Conservation (phyloP, 208 protist species). For the Acanthamoeba sp. region DNA sequence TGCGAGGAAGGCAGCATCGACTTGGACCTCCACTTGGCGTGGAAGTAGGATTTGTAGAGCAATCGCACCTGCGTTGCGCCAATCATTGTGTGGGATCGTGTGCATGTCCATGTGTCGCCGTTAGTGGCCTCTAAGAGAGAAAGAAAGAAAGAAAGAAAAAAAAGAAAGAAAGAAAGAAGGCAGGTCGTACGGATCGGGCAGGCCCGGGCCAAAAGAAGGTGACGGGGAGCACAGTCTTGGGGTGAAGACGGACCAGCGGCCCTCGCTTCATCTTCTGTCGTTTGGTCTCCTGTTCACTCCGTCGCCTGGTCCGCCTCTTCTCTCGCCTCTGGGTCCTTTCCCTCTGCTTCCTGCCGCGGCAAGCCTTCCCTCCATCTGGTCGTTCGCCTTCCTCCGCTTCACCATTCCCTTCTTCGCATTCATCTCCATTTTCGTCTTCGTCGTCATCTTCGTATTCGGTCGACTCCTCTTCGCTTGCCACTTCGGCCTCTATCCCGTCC, state of each 20-base stretch:
- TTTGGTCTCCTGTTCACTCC: slow-evolving; percentile 5
- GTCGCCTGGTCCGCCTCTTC: not conserved
- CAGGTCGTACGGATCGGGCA: not conserved
- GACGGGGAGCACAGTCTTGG: slow-evolving; percentile 50
- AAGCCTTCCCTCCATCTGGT: not conserved
- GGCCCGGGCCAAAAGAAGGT: slow-evolving; percentile 37
- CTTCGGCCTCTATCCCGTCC: not conserved
- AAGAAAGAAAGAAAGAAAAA: not conserved
- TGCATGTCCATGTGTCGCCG: no score
- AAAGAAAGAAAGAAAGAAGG: not conserved
- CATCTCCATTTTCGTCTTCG: not conserved
- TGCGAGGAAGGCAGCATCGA: not conserved
- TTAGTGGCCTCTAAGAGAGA: no score
- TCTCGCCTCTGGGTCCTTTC: no score
- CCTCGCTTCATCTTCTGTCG: slow-evolving; percentile 52
- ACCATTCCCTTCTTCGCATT: not conserved
- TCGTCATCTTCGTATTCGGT: not conserved
- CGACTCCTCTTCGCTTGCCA: not conserved
- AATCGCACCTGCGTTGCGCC: slow-evolving; percentile 50
- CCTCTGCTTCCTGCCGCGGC: no score
- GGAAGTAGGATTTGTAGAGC: slow-evolving; percentile 48
- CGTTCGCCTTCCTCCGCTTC: not conserved
- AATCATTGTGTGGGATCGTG: no score
- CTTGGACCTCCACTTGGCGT: slow-evolving; percentile 11
- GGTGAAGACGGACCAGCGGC: slow-evolving; percentile 24